Evolutionary conservation across 352 stramenopile genomes (phyloP), one percentile per base, ranked within the genome.

Genomic region (Pythium apleroticum): DNA sequence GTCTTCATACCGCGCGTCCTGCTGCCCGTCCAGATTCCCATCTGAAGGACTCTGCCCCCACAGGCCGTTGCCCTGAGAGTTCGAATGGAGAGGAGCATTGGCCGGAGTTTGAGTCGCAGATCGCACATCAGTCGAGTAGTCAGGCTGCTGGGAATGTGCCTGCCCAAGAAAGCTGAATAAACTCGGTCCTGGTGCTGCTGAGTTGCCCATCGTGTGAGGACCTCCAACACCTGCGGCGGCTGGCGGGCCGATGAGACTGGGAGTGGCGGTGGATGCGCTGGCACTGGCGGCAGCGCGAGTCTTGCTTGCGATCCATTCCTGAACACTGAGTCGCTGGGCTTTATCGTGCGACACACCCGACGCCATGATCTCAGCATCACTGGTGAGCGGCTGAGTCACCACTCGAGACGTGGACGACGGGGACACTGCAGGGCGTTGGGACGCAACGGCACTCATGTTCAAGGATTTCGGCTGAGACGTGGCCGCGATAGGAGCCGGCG

Each of bases 231-330:
- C 39, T 24, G 15, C 39, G 7, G 39, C 2, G 39, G 20, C n/a
- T 3, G 43, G n/a, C 4, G 43, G n/a, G 22, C n/a, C 43, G 12
- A 50, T 28, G n/a, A 50, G 43, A 50, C 43, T 50, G 19, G 43
- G 43, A 27, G 43, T 50, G 4, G 8, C 14, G 8, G 20, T n/a
- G 25, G 33, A 28, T 30, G 25, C 31, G n/a, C 27, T 27, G 28
- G 27, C 8, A 35, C 37, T 24, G n/a, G 56, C 25, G 33, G 33
- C 19, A 6, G 53, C 10, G 43, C 76, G 78, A 8, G 72, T 73
- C 49, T 90, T 90, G 49, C 55, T 90, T 2, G 81, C 80, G 57
- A 92, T 89, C 81, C 82, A 90, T 54, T 92, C 80, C 49, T 92
- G 77, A 8, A 92, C 84, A 63, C 81, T 90, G 9, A 90, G 78